phyloP scores from a whole-genome alignment of 108 stramenopile species.

The Nannochloropsis oceanica region DNA sequence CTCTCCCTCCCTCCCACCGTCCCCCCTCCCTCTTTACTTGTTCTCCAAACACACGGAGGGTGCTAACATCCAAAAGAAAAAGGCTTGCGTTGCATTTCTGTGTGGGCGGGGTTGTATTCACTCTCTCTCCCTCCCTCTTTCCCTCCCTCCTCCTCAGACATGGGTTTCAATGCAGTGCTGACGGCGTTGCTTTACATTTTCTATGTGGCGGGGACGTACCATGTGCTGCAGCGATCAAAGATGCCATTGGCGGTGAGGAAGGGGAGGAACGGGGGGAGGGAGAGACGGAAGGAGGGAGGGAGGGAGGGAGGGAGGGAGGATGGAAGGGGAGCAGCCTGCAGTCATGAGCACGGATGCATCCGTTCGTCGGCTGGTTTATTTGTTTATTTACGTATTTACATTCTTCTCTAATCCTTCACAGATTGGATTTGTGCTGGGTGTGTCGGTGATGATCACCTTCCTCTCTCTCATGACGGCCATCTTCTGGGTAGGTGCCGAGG shows the following conservation, averaged over 20 bases:
- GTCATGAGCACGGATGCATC: too few species aligned
- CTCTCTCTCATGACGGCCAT: constrained; percentile 20
- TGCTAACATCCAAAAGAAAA: too few species aligned
- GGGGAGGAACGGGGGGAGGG: not conserved
- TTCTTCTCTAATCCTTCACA: not conserved
- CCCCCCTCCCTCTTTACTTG: not conserved
- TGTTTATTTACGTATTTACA: too few species aligned
- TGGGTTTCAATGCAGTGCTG: constrained; percentile 15
- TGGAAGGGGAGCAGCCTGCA: too few species aligned
- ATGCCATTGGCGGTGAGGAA: not conserved
- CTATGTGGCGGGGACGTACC: constrained; percentile 12
- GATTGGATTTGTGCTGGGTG: constrained; percentile 14
- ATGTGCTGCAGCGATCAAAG: not conserved
- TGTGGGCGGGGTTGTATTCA: too few species aligned
- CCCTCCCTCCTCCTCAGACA: not conserved
- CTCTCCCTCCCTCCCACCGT: not conserved
- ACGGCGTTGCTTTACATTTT: constrained; percentile 7
- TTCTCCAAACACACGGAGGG: not conserved
- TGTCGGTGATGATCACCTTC: constrained; percentile 3
- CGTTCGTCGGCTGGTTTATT: too few species aligned
- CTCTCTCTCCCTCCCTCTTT: not conserved
- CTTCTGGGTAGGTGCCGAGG: constrained; percentile 1
- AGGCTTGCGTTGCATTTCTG: too few species aligned
- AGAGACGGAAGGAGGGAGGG: too few species aligned
- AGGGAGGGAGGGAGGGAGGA: too few species aligned